These are phyloP conservation scores for Cladorrhinum sp. DNA, from an alignment of 2,329 filamentous ascomycete genomes.

Conservation along the genomic window DNA sequence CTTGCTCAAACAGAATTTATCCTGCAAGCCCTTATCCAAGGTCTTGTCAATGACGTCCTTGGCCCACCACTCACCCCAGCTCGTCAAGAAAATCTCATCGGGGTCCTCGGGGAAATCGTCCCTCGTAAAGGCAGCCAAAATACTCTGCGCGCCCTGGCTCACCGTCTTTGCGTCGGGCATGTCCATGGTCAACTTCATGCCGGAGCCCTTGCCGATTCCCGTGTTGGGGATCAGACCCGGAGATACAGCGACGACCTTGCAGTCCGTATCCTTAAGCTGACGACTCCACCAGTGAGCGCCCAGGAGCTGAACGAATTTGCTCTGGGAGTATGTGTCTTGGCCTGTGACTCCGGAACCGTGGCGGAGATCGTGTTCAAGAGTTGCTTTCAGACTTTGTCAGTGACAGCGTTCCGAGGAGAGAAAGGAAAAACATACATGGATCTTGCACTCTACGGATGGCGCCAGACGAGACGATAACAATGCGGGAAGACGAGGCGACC, in stretches of 20 bases:
- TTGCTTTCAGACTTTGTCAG: constrained; percentile 27
- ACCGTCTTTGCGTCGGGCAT: constrained; percentile 48
- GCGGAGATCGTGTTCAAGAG: constrained; percentile 39
- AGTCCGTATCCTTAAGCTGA: constrained; percentile 30
- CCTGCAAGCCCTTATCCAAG: constrained; percentile 47
- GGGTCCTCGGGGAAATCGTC: constrained; percentile 49
- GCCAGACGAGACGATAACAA: constrained; percentile 52
- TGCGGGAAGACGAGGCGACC: constrained; percentile 43
- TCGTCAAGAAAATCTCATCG: constrained; percentile 52
- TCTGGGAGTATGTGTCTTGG: constrained; percentile 38
- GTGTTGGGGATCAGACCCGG: constrained; percentile 52
- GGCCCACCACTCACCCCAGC: constrained; percentile 56
- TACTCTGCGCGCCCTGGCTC: constrained; percentile 45
- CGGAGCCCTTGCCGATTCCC: constrained; percentile 36
- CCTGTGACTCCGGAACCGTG: constrained; percentile 36
- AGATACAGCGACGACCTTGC: constrained; percentile 50
- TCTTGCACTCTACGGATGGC: constrained; percentile 43
- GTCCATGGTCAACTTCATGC: constrained; percentile 30
- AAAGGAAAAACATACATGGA: constrained; percentile 29
- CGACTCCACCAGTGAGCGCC: constrained; percentile 56
- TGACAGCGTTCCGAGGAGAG: background rate
- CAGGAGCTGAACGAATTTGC: constrained; percentile 52
- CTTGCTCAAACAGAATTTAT: constrained; percentile 49
- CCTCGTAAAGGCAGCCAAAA: constrained; percentile 43
- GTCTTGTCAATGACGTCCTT: constrained; percentile 41